A percentile compares a stretch with the other conserved stretches of the same genome.
These are phyloP conservation scores for Saturnispora silvae DNA, from an alignment of 805 yeast genomes.

Conservation along the genomic window DNA sequence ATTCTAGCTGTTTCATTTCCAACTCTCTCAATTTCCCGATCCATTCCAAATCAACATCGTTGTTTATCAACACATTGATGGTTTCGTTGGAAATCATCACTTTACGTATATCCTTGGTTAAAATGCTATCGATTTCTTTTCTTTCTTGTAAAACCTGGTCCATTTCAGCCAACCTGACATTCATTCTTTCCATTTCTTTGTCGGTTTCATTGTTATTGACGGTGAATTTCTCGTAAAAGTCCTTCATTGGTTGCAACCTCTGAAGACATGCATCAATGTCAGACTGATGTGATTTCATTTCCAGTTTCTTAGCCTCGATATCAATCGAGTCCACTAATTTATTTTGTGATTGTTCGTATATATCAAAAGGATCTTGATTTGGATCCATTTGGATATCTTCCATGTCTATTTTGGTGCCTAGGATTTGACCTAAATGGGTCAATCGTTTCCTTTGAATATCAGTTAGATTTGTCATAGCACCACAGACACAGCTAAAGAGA, in stretches of 20 bases:
- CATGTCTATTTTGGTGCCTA: conserved; percentile 2
- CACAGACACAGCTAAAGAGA: too few relatives aligned
- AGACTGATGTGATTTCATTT: conserved; percentile 5
- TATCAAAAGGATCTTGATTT: conserved; percentile 1
- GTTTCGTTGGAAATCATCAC: conserved; percentile 66
- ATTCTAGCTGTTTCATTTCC: conserved; percentile 42
- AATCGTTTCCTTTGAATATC: too few relatives aligned
- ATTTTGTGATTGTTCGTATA: background rate
- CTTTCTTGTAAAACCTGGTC: conserved; percentile 38
- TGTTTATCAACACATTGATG: conserved; percentile 45
- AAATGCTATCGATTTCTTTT: conserved; percentile 35
- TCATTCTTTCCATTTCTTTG: conserved; percentile 50
- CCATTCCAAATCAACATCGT: conserved; percentile 53
- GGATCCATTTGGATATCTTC: background rate
- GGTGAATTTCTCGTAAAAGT: conserved; percentile 47
- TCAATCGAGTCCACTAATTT: conserved; percentile 12
- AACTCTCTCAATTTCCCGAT: conserved; percentile 38
- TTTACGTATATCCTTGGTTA: conserved; percentile 71
- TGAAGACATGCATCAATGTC: conserved; percentile 10
- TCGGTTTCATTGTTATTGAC: conserved; percentile 44
- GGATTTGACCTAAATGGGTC: conserved; percentile 6
- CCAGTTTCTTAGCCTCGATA: conserved; percentile 8
- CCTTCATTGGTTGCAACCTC: conserved; percentile 39
- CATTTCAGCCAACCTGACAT: conserved; percentile 40
- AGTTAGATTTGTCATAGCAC: too few relatives aligned